Conservation (phyloP, 148 eudicot species). For the Vaccinium darrowii region DNA sequence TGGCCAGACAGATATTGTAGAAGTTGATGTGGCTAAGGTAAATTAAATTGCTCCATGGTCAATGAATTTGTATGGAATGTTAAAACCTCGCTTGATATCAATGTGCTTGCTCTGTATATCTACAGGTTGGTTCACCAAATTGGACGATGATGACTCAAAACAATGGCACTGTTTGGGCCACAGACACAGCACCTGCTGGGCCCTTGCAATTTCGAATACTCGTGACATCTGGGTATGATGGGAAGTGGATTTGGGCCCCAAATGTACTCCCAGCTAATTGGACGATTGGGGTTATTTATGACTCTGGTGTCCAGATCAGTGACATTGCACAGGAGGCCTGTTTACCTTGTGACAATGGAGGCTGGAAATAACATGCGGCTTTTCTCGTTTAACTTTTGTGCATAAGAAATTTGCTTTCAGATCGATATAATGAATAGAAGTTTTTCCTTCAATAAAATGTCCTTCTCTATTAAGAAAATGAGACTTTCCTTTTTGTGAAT, state of each 20-base stretch:
- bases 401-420: background rate
- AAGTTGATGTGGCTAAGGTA: slow-evolving; percentile 67
- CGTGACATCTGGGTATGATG: slow-evolving; percentile 69
- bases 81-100: background rate
- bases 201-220: slow-evolving; percentile 59
- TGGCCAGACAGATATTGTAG: slow-evolving; percentile 83
- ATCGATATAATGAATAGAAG: background rate
- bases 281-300: slow-evolving; percentile 35
- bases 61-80: background rate
- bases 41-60: background rate
- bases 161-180: slow-evolving; percentile 76
- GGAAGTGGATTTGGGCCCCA: slow-evolving; percentile 59
- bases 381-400: slow-evolving; percentile 14
- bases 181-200: slow-evolving; percentile 56
- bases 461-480: background rate
- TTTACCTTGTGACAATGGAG: slow-evolving; percentile 44
- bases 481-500: too few species aligned
- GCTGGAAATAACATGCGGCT: slow-evolving; percentile 27
- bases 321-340: slow-evolving; percentile 60
- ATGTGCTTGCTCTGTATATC: background rate
- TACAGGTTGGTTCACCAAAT: slow-evolving; percentile 50
- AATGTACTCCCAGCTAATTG: slow-evolving; percentile 65
- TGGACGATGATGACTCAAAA: slow-evolving; percentile 60
- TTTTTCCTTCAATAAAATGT: background rate
- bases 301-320: slow-evolving; percentile 43